Evolutionary conservation across 305 asterid species (phyloP).

Genomic region (Fraxinus baroniana): DNA sequence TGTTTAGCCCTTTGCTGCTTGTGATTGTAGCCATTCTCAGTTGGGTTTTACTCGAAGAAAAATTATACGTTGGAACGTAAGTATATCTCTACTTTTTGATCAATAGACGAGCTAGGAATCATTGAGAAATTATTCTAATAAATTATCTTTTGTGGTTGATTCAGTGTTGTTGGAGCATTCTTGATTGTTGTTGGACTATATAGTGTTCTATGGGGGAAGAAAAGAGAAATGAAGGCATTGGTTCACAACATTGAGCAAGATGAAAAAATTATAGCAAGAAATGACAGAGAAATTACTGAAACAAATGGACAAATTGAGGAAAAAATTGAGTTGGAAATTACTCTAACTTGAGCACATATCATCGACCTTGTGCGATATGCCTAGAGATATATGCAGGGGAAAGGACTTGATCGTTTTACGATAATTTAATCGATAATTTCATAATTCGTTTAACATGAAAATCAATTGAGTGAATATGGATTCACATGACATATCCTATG

Average conservation of each 20-base stretch:
- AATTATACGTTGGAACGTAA: conserved; percentile 70
- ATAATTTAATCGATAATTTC: neutral
- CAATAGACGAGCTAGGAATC: neutral
- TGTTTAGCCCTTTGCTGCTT: conserved; percentile 78
- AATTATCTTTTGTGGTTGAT: neutral
- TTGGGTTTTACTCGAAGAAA: conserved; percentile 74
- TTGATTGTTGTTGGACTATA: conserved; percentile 73
- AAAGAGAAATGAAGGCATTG: conserved; percentile 34
- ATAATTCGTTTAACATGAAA: neutral
- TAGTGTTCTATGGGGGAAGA: conserved; percentile 88
- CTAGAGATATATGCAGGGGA: neutral
- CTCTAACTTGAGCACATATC: neutral
- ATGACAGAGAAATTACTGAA: neutral
- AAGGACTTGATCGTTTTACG: neutral
- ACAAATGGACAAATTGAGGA: neutral
- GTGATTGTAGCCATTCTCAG: conserved; percentile 80
- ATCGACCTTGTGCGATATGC: neutral
- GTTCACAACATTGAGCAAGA: neutral
- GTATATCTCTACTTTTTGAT: conserved; percentile 11
- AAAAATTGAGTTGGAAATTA: neutral
- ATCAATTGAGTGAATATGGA: neutral
- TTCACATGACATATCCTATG: neutral
- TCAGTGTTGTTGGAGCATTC: conserved; percentile 70
- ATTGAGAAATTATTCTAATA: neutral
- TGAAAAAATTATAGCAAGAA: neutral